These are phyloP conservation scores for Endotrypanum monterogeii DNA, from an alignment of 208 protist genomes.

Conservation along the genomic window DNA sequence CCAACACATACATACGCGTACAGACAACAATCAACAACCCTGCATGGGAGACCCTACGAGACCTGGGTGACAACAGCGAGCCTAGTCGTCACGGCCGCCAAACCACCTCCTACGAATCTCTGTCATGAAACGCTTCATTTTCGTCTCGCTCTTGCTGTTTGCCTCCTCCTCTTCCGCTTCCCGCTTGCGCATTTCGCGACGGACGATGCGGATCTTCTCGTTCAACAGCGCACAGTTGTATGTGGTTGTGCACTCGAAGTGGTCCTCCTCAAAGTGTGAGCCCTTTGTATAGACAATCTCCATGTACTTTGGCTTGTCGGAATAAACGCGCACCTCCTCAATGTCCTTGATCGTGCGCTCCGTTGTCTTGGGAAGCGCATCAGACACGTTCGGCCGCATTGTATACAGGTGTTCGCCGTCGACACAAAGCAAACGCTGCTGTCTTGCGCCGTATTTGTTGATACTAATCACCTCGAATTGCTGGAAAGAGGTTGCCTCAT, in stretches of 20 bases:
- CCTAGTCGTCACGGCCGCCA: slow-evolving; percentile 13
- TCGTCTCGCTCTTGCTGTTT: slow-evolving; percentile 26
- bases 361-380: slow-evolving; percentile 50
- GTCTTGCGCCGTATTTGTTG: slow-evolving; percentile 73
- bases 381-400: slow-evolving; percentile 61
- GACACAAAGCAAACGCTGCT: slow-evolving; percentile 83
- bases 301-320: slow-evolving; percentile 81
- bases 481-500: slow-evolving; percentile 79
- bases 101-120: slow-evolving; percentile 36
- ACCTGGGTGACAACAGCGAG: background rate
- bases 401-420: slow-evolving; percentile 86
- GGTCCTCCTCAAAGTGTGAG: slow-evolving; percentile 75
- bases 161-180: slow-evolving; percentile 47
- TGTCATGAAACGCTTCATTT: slow-evolving; percentile 36
- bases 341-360: slow-evolving; percentile 80
- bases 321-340: slow-evolving; percentile 64
- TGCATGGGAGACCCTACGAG: background rate
- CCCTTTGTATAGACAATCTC: slow-evolving; percentile 75
- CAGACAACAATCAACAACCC: background rate
- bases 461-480: slow-evolving; percentile 89
- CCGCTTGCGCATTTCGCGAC: slow-evolving; percentile 73
- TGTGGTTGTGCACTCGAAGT: slow-evolving; percentile 83
- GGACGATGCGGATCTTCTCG: slow-evolving; percentile 80
- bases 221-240: slow-evolving; percentile 85
- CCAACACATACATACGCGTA: background rate